A percentile compares a stretch with the other conserved stretches of the same genome.
phyloP scores from a whole-genome alignment of 2,329 filamentous ascomycete genomes.

The Trichoderma atroviride region DNA sequence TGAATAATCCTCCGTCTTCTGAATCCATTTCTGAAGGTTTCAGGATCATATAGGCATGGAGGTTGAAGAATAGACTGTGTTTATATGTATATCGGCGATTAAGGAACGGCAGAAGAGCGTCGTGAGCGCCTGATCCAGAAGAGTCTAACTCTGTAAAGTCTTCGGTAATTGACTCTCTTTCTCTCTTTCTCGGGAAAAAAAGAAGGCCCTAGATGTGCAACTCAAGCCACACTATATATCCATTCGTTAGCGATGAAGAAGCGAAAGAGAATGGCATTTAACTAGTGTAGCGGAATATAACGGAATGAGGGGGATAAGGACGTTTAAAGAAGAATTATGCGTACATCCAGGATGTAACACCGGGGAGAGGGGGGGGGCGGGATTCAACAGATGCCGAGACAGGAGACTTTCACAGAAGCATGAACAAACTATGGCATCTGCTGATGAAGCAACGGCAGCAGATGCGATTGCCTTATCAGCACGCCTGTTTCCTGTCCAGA shows the following conservation, averaged over 20 bases:
- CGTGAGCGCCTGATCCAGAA: not conserved
- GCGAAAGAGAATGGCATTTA: not conserved
- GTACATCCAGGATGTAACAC: conserved; percentile 19
- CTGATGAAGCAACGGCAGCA: not conserved
- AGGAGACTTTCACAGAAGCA: conserved; percentile 6
- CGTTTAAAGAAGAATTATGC: not conserved
- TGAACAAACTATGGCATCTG: conserved; percentile 5
- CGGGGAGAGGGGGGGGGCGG: not conserved
- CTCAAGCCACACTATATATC: conserved; percentile 9
- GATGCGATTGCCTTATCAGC: conserved; percentile 15
- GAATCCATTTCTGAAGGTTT: conserved; percentile 64
- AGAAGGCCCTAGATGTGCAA: not conserved
- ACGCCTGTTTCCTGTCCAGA: not conserved
- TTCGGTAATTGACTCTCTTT: not conserved
- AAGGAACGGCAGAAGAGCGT: conserved; percentile 25
- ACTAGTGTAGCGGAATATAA: not conserved
- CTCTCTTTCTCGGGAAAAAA: not conserved
- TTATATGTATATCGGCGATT: conserved; percentile 3
- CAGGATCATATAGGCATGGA: conserved; percentile 24
- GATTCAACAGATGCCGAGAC: conserved; percentile 3
- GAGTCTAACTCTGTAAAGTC: not conserved
- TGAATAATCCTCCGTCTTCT: conserved; percentile 86
- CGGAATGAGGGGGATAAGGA: not conserved
- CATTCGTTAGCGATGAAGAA: conserved; percentile 15
- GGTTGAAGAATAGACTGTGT: conserved; percentile 6